Evolutionary conservation across 2,329 filamentous ascomycete genomes (phyloP), one percentile per base, ranked within the genome.

Genomic region (Trichophaea hybrida): DNA sequence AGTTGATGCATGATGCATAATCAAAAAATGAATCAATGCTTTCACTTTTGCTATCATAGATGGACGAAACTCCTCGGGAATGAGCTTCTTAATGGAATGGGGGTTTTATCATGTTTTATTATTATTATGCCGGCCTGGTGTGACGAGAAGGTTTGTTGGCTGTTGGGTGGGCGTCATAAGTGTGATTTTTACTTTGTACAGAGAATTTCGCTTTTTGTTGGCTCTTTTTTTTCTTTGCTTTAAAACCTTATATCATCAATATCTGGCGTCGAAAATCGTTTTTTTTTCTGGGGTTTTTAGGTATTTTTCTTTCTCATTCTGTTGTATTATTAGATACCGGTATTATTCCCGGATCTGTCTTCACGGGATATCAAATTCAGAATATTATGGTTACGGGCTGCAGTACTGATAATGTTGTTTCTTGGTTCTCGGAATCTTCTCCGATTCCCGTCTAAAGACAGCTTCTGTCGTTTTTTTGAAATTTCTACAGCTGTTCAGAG

Each of bases 1-100:
- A 85, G 74, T 73, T 85, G 64, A 84, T 85, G 78, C 61, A 65
- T 6, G 63, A 65, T 52, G 59, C 59, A 54, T 67, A 60, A 61
- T 48, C 12, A 58, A 24, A 24, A 24, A 24, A 24, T 24, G 24
- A 24, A 24, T 24, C 24, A 24, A 24, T 24, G 24, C 24, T 24
- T 24, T 24, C 24, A 24, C 24, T 24, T 24, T 24, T 3, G 24
- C 24, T 24, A 24, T 24, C 24, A 24, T 24, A 24, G 24, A 24
- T 24, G 24, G 24, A 24, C 24, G 24, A 24, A 24, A 24, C 24
- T 24, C 24, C 24, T 24, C 24, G 24, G 24, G 24, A 24, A 24
- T 24, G 24, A 24, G 24, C 3, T 24, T 24, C 24, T 24, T 24
- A 24, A 24, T 24, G 24, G 24, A 24, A 24, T 24, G 24, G 24